A percentile compares a stretch with the other conserved stretches of the same genome.
Conservation (phyloP, 768 basidiomycete species). For the Rhodotorula graminis region DNA sequence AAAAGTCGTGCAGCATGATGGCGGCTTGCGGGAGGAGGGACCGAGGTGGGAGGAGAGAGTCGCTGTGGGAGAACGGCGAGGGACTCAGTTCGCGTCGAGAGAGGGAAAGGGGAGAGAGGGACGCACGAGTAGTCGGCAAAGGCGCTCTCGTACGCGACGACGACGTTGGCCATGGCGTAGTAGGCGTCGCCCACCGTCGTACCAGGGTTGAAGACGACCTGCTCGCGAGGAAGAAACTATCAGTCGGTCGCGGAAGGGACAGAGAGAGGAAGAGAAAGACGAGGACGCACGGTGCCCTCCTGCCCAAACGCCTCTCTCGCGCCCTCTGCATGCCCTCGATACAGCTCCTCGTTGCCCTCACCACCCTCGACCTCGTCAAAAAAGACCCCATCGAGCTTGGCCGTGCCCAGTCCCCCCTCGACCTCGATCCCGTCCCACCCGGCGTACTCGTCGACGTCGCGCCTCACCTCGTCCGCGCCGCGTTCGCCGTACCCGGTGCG, state of each 20-base stretch:
- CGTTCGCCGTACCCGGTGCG: constrained; percentile 4
- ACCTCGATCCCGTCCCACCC: background rate
- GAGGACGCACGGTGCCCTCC: background rate
- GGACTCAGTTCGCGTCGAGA: background rate
- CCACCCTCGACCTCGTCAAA: constrained; percentile 5
- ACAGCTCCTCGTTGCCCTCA: background rate
- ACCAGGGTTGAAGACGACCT: constrained; percentile 24
- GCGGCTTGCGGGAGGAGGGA: background rate
- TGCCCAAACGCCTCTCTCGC: background rate
- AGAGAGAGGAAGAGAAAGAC: no score
- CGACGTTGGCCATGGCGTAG: background rate
- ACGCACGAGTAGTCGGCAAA: background rate
- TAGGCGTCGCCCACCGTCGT: background rate
- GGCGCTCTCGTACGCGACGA: constrained; percentile 13
- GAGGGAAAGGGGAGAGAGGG: no score
- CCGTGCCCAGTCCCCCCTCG: background rate
- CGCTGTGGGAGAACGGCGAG: background rate
- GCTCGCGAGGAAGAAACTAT: background rate
- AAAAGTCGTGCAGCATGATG: constrained; percentile 19
- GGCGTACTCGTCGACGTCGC: background rate
- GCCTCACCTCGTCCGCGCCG: background rate
- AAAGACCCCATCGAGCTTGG: constrained; percentile 13
- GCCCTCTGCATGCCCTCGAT: background rate
- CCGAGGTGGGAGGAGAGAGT: background rate
- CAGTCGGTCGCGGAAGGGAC: background rate